Conservation (phyloP, 768 basidiomycete species). For the Cystobasidium ongulense region DNA sequence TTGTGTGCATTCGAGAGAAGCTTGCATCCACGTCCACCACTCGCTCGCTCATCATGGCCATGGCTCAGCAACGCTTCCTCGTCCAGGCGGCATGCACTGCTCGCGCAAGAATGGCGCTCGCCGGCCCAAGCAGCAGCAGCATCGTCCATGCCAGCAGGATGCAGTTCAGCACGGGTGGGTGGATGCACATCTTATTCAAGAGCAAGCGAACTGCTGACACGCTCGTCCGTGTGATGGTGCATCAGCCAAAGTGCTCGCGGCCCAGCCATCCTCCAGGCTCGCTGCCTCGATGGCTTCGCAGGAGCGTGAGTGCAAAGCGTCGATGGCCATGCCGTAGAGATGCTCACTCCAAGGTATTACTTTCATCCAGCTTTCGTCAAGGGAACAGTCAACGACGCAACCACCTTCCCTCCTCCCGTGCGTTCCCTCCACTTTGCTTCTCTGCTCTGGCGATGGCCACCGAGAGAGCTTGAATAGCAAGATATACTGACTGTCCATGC, state of each 20-base stretch:
- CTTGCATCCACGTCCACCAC: background rate
- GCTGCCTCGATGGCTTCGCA: background rate
- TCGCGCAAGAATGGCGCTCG: background rate
- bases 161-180: slow-evolving; percentile 6
- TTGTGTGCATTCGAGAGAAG: background rate
- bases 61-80: slow-evolving; percentile 4
- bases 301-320: background rate
- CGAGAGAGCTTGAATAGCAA: background rate
- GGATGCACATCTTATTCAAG: too few relatives aligned
- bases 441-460: background rate
- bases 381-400: slow-evolving; percentile 92
- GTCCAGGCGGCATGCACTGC: background rate
- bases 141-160: too few relatives aligned
- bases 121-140: slow-evolving; percentile 1
- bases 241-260: slow-evolving; percentile 14
- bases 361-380: slow-evolving; percentile 31
- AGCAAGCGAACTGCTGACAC: background rate
- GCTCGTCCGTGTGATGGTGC: background rate
- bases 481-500: background rate
- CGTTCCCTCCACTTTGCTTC: slow-evolving; percentile 43
- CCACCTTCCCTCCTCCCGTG: slow-evolving; percentile 66
- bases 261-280: slow-evolving; percentile 3
- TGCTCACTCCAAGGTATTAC: background rate
- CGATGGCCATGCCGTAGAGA: background rate
- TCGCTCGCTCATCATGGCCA: background rate